Evolutionary conservation across 257 asterid genomes (phyloP).

Genomic region (Cordia subcordata): DNA sequence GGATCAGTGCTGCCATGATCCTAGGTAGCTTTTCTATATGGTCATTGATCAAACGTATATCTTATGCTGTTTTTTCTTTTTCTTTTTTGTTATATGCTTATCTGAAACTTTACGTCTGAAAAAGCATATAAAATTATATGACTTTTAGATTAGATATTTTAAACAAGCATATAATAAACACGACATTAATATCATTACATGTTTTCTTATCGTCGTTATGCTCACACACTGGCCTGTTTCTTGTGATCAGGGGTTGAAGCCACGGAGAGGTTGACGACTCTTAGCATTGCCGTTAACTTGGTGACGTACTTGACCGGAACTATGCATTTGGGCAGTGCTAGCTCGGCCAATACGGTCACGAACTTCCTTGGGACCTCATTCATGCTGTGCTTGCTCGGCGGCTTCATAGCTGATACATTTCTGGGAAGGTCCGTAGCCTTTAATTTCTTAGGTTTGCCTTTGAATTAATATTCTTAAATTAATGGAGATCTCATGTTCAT

Average conservation of each 20-base stretch:
- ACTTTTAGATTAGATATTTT: no score
- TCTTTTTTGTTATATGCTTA: neutral
- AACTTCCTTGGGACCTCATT: slow-evolving; percentile 88
- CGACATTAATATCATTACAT: neutral
- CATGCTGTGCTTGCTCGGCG: slow-evolving; percentile 84
- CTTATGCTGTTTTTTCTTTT: neutral
- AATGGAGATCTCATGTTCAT: slow-evolving; percentile 1
- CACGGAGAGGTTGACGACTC: slow-evolving; percentile 66
- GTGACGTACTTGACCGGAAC: slow-evolving; percentile 65
- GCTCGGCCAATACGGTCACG: slow-evolving; percentile 44
- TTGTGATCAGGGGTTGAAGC: slow-evolving; percentile 49
- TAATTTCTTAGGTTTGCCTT: neutral
- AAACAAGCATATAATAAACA: no score
- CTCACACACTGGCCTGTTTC: neutral
- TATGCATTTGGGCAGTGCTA: slow-evolving; percentile 67
- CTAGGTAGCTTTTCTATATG: neutral
- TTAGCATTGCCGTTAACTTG: slow-evolving; percentile 79
- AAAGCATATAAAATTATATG: no score
- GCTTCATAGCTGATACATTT: slow-evolving; percentile 76
- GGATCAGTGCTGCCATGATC: slow-evolving; percentile 9
- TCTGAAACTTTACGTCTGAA: neutral
- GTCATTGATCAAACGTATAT: neutral
- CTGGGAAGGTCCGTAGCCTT: slow-evolving; percentile 57
- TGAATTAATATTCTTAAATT: neutral
- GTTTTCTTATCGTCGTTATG: neutral